Percentiles rank a stretch among this genome's conserved stretches.
These are phyloP conservation scores for Rasamsonia emersonii DNA, from an alignment of 2,329 filamentous ascomycete genomes.

Conservation along the genomic window DNA sequence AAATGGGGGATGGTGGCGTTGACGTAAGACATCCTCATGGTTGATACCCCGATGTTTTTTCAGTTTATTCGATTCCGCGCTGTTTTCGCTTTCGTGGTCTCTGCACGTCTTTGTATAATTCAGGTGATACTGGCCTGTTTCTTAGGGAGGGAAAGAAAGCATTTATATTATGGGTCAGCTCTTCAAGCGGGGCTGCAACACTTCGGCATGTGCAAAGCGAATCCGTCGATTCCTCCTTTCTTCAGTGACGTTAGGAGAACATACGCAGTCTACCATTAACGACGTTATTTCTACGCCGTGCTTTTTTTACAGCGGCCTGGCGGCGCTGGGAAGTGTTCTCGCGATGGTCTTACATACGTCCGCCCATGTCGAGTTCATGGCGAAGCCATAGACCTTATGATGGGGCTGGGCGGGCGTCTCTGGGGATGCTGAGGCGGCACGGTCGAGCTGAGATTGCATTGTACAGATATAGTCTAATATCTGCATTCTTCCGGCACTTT, in stretches of 20 bases:
- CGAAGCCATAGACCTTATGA: slow-evolving; percentile 4
- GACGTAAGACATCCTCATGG: slow-evolving; percentile 26
- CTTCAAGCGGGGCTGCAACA: too few species aligned
- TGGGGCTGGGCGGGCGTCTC: too few species aligned
- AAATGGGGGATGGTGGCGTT: slow-evolving; percentile 15
- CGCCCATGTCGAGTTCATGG: slow-evolving; percentile 10
- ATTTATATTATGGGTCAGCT: too few species aligned
- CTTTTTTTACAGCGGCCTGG: not conserved
- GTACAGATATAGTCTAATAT: slow-evolving; percentile 8
- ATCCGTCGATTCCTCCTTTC: not conserved
- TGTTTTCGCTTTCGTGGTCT: slow-evolving; percentile 4
- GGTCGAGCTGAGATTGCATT: slow-evolving; percentile 5
- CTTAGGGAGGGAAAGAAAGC: too few species aligned
- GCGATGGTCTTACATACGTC: too few species aligned
- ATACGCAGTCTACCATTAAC: not conserved
- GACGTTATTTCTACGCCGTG: not conserved
- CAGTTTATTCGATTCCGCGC: slow-evolving; percentile 13
- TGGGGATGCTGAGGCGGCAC: too few species aligned
- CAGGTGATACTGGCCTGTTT: too few species aligned
- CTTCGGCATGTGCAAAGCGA: not conserved
- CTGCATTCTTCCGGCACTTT: slow-evolving; percentile 5
- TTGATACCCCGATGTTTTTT: slow-evolving; percentile 16
- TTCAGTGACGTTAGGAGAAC: not conserved
- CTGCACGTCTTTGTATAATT: not conserved
- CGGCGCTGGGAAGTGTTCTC: too few species aligned